These are phyloP conservation scores for Paraphoma chrysanthemicola DNA, from an alignment of 2,329 filamentous ascomycete genomes.

Conservation along the genomic window DNA sequence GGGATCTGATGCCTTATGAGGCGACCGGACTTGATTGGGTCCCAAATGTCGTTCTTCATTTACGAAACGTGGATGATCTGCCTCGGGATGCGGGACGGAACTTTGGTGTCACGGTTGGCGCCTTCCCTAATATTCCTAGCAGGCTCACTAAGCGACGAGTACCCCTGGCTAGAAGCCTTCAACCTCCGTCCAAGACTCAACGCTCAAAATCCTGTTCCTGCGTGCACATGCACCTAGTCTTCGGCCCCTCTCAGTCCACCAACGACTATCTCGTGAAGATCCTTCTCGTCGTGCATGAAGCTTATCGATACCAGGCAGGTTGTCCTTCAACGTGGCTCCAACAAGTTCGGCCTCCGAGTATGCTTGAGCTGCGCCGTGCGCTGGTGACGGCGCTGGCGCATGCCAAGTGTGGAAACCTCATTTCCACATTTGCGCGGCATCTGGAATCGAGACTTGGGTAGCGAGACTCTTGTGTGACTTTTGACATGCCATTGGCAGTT, in stretches of 20 bases:
- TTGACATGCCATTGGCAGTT: slow-evolving; percentile 12
- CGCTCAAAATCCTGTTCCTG: slow-evolving; percentile 17
- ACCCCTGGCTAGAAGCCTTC: slow-evolving; percentile 12
- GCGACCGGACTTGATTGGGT: slow-evolving; percentile 1
- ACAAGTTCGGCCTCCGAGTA: slow-evolving; percentile 8
- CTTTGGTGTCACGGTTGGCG: slow-evolving; percentile 16
- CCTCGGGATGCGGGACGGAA: slow-evolving; percentile 9
- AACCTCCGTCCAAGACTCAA: slow-evolving; percentile 7
- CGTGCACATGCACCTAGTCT: slow-evolving; percentile 8
- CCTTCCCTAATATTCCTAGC: slow-evolving; percentile 8
- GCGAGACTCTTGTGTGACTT: slow-evolving; percentile 5
- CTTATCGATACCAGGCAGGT: slow-evolving; percentile 12
- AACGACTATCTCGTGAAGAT: slow-evolving; percentile 5
- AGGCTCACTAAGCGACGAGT: slow-evolving; percentile 2
- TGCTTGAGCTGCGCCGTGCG: slow-evolving; percentile 7
- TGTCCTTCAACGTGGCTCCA: slow-evolving; percentile 23
- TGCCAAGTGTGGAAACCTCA: slow-evolving; percentile 12
- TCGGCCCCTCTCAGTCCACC: slow-evolving; percentile 8
- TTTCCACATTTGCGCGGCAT: slow-evolving; percentile 26
- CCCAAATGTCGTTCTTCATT: not conserved
- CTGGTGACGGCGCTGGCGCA: slow-evolving; percentile 6
- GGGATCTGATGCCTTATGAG: not conserved
- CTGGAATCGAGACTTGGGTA: slow-evolving; percentile 20
- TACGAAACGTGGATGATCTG: slow-evolving; percentile 6
- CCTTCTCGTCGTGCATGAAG: slow-evolving; percentile 11